Base-by-base conservation (phyloP, 306 rosid species). In the Sesbania bispinosa region DNA sequence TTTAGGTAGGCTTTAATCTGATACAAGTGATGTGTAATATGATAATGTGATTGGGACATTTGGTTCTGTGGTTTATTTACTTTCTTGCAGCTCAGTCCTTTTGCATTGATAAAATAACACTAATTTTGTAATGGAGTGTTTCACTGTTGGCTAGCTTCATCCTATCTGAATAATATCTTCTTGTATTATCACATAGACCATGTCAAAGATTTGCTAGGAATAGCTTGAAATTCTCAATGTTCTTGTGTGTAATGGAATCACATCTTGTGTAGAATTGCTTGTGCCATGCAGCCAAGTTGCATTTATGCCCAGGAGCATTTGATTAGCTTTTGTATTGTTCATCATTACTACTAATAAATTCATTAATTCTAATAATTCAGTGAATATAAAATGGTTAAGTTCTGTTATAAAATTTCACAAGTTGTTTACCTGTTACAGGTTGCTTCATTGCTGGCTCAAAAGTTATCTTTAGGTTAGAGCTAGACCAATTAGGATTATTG, bases 1-100 rank as follows among this genome's bases (percentile, higher is more conserved):
- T 52, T 58, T 75, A 24, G 67, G 32, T n/a, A n/a, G n/a, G n/a
- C 23, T 43, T 42, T 8, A n/a, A 19, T 71, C 14, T 32, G 70
- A 43, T 74, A 41, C 27, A 33, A n/a, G 21, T 52, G 46, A 67
- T 52, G 61, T 73, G 35, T 20, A 24, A 43, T 27, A 38, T 29
- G 11, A n/a, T n/a, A n/a, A n/a, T n/a, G n/a, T n/a, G n/a, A n/a
- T n/a, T n/a, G n/a, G n/a, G n/a, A n/a, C n/a, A n/a, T n/a, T n/a
- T n/a, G n/a, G n/a, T n/a, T n/a, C n/a, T n/a, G n/a, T n/a, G n/a
- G n/a, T n/a, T n/a, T n/a, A n/a, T n/a, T n/a, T n/a, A n/a, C n/a
- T 4, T 26, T 9, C 11, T 30, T 13, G 38, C 23, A 13, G 41
- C 7, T 33, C 18, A 5, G 2, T 33, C 18, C 4, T 57, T 61